Evolutionary conservation across 441 rosid species (phyloP).

Genomic region (Aquilaria agallochum): DNA sequence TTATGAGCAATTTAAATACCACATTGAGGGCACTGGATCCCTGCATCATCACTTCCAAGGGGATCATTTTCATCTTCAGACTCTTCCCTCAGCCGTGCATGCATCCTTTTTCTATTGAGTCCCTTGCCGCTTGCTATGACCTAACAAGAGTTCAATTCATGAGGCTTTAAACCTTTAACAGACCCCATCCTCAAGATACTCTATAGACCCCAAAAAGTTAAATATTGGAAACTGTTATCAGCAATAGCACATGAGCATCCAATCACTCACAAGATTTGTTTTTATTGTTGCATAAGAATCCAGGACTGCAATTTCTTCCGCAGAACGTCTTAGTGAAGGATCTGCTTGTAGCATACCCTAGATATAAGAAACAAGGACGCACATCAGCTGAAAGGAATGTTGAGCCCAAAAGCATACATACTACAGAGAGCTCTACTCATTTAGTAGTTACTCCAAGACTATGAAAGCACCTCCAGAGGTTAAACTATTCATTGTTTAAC

Average conservation of each 20-base stretch:
- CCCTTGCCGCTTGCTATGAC: conserved; percentile 55
- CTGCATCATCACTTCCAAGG: conserved; percentile 35
- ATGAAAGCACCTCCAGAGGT: too few relatives aligned
- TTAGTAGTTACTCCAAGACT: too few relatives aligned
- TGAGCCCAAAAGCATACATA: not conserved
- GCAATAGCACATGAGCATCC: conserved; percentile 1
- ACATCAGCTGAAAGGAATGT: not conserved
- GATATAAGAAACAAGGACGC: conserved; percentile 12
- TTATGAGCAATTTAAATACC: conserved; percentile 39
- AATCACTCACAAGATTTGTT: conserved; percentile 73
- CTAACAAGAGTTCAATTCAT: conserved; percentile 25
- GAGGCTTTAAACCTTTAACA: not conserved
- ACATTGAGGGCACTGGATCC: conserved; percentile 74
- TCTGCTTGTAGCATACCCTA: conserved; percentile 74
- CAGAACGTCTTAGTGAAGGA: conserved; percentile 57
- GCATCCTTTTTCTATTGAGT: conserved; percentile 37
- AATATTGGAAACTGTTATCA: not conserved
- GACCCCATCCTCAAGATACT: conserved; percentile 2
- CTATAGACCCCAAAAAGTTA: conserved; percentile 7
- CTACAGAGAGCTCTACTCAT: too few relatives aligned
- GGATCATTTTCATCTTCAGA: conserved; percentile 4
- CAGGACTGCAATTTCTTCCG: conserved; percentile 65
- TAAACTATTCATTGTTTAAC: too few relatives aligned
- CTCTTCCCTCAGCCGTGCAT: conserved; percentile 16
- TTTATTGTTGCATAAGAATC: conserved; percentile 68